Base-by-base conservation (phyloP, 2,329 filamentous ascomycete species). In the Orbilia blumenaviensis region DNA sequence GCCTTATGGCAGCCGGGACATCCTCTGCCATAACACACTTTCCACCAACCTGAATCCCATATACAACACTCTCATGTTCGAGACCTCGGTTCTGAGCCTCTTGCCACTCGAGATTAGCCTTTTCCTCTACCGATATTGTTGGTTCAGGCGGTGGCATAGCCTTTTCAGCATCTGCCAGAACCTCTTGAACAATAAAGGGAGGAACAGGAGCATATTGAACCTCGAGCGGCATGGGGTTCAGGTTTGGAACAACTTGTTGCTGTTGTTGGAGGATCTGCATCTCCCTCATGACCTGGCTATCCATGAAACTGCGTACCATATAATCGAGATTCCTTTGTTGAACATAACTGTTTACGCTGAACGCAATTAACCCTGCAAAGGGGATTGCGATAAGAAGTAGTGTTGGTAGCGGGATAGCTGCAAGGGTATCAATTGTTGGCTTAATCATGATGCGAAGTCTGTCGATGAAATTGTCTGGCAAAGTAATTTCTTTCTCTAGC, bases 301-400 rank as follows among this genome's bases (percentile, higher is more conserved):
- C 71, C 71, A 75, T 75, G 21, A 77, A 77, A 23, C 9, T 71
- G 6, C 72, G 50, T 7, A 77, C 64, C 72, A 71, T 71, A 27
- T 16, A 61, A 27, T 77, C 72, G 1, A 77, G 60, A 25, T 77
- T 77, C 10, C 42, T 60, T 14, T 77, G 72, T n/a, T 64, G 58
- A 18, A 77, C 61, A 23, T 77, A 77, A 16, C 64, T 69, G n/a
- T 77, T 77, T 8, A 77, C 60, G 16, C 66, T 77, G 21, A 77
- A 77, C 5, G 72, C 72, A 9, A 77, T 66, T 21, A 77, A 16
- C 1, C 58, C 64, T 38, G 66, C 72, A 27, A 77, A 69, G 1
- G 72, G 72, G 29, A 77, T 77, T 2, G 64, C 66, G 10, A 77
- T 71, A 2, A 77, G 58, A 14, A 77, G 50, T 2, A 77, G 29